A percentile compares a stretch with the other conserved stretches of the same genome.
Conservation (phyloP, 208 protist species). For the Crithidia thermophila region DNA sequence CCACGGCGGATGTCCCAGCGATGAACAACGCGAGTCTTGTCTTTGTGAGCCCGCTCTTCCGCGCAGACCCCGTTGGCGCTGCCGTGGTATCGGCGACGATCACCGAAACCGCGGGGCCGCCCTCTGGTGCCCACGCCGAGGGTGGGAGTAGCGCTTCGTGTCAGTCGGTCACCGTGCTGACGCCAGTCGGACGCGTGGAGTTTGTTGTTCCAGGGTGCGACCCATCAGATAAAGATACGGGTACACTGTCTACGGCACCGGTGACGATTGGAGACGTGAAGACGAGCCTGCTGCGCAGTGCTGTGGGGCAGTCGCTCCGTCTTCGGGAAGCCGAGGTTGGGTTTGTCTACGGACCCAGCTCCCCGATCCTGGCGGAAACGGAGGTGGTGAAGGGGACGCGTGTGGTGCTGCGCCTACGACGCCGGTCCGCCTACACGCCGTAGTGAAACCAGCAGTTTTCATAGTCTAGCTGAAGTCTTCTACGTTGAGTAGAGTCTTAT, state of each 20-base stretch:
- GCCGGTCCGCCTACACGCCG: not conserved
- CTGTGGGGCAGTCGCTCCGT: conserved; percentile 50
- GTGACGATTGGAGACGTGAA: conserved; percentile 54
- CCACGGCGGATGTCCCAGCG: not conserved
- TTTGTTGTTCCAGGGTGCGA: conserved; percentile 17
- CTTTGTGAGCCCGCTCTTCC: conserved; percentile 9
- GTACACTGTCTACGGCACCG: not conserved
- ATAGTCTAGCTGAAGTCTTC: too few species aligned
- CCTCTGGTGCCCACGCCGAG: not conserved
- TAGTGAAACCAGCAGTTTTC: not conserved
- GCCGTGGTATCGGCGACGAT: not conserved
- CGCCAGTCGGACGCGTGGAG: conserved; percentile 47
- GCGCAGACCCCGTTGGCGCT: not conserved
- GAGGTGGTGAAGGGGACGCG: conserved; percentile 29
- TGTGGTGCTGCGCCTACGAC: conserved; percentile 36
- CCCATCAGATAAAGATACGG: too few species aligned
- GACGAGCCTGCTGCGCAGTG: conserved; percentile 45
- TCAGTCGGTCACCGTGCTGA: conserved; percentile 48
- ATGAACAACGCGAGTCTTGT: not conserved
- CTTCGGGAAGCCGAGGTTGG: conserved; percentile 25
- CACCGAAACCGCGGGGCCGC: not conserved
- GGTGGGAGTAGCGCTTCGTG: not conserved
- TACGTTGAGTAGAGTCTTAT: too few species aligned
- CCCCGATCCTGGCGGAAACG: conserved; percentile 28
- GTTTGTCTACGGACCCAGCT: conserved; percentile 46